Evolutionary conservation across 2,329 filamentous ascomycete species (phyloP).

Genomic region (Akanthomyces dipterigenus): DNA sequence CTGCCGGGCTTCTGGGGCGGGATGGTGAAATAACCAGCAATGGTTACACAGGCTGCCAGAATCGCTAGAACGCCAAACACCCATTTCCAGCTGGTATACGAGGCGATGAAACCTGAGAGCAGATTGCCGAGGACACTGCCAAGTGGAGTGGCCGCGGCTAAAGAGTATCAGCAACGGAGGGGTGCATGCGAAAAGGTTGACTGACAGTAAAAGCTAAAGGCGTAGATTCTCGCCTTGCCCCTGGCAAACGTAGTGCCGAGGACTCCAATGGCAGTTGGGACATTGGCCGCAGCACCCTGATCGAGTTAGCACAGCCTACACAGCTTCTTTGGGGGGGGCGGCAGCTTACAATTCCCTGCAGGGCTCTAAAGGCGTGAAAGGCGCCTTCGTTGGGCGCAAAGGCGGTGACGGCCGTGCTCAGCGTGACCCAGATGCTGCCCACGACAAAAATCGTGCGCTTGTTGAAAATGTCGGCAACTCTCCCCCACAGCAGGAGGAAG

Average conservation of each 20-base stretch:
- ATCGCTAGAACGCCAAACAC: slow-evolving; percentile 55
- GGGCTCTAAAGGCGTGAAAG: slow-evolving; percentile 53
- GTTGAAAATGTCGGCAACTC: slow-evolving; percentile 54
- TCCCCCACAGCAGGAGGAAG: slow-evolving; percentile 54
- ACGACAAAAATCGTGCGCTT: slow-evolving; percentile 54
- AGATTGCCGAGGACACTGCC: slow-evolving; percentile 55
- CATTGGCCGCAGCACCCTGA: slow-evolving; percentile 51
- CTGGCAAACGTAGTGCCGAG: slow-evolving; percentile 54
- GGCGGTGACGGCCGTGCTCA: slow-evolving; percentile 46
- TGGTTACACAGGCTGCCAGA: slow-evolving; percentile 43
- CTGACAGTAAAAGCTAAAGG: slow-evolving; percentile 49
- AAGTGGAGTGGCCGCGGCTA: slow-evolving; percentile 50
- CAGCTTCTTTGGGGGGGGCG: too few relatives aligned
- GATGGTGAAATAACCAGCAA: slow-evolving; percentile 48
- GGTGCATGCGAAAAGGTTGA: neutral
- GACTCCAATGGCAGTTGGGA: slow-evolving; percentile 59
- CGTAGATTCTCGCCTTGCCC: slow-evolving; percentile 56
- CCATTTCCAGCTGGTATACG: slow-evolving; percentile 53
- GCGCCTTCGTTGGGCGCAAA: slow-evolving; percentile 55
- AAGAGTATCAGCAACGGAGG: neutral
- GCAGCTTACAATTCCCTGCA: slow-evolving; percentile 43
- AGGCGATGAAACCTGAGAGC: slow-evolving; percentile 49
- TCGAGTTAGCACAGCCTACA: neutral
- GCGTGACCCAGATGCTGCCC: slow-evolving; percentile 50
- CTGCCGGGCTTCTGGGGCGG: slow-evolving; percentile 25